Evolutionary conservation across 1,139 yeast species (phyloP).

Genomic region (Taphrina sp.): DNA sequence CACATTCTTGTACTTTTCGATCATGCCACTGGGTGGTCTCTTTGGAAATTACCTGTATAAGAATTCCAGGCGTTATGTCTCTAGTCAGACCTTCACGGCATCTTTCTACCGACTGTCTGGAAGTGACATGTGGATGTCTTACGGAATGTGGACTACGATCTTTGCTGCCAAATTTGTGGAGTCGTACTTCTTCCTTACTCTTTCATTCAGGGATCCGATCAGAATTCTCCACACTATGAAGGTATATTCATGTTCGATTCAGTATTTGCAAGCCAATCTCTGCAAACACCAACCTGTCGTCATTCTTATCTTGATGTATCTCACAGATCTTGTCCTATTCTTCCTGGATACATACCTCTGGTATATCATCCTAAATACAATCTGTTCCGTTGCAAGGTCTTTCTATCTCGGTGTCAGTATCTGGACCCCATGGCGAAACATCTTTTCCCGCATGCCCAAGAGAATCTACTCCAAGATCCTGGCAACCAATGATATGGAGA

Average conservation of each 20-base stretch:
- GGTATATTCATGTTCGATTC: conserved; percentile 78
- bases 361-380: conserved; percentile 93
- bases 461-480: conserved; percentile 95
- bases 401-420: conserved; percentile 98
- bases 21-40: conserved; percentile 96
- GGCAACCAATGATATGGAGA: conserved; percentile 98
- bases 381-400: conserved; percentile 94
- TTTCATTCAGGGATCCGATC: conserved; percentile 91
- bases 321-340: conserved; percentile 89
- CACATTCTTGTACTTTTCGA: conserved; percentile 78
- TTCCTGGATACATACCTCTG: conserved; percentile 98
- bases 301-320: conserved; percentile 85
- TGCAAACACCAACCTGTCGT: conserved; percentile 85
- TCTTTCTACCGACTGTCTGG: conserved; percentile 78
- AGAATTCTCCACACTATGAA: conserved; percentile 64
- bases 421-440: conserved; percentile 98
- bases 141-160: conserved; percentile 82
- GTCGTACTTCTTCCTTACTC: conserved; percentile 88
- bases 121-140: conserved; percentile 94
- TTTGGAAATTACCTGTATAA: conserved; percentile 90
- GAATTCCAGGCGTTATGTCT: conserved; percentile 82
- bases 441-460: conserved; percentile 95
- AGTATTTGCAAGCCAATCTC: conserved; percentile 74
- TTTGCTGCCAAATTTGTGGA: conserved; percentile 84
- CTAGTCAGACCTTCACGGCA: conserved; percentile 96